These are phyloP conservation scores for Colletotrichum coccodes DNA, from an alignment of 2,329 filamentous ascomycete genomes.

Conservation along the genomic window DNA sequence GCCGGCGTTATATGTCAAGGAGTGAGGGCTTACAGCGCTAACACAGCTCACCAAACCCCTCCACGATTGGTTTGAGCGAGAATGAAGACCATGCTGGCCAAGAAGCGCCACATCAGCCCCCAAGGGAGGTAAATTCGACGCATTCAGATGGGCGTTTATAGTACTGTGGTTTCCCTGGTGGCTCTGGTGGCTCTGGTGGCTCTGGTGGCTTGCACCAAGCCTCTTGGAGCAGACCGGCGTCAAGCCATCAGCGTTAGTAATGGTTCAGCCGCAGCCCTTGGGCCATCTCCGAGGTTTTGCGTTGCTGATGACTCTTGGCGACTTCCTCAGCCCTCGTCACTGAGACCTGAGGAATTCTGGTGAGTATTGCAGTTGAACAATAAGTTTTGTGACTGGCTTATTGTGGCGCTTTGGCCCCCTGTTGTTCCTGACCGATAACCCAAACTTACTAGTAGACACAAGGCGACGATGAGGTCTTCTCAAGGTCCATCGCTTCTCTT, in stretches of 20 bases:
- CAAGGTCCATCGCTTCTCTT: no score
- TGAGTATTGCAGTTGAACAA: neutral
- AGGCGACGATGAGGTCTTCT: no score
- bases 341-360: no score
- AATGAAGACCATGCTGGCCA: neutral
- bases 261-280: constrained; percentile 11
- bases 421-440: no score
- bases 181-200: neutral
- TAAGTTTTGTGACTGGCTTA: neutral
- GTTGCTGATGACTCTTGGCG: constrained; percentile 4
- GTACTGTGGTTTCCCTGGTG: no score
- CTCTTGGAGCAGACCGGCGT: neutral
- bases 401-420: neutral
- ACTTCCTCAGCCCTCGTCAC: no score
- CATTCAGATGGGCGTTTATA: no score
- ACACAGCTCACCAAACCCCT: neutral
- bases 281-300: constrained; percentile 6
- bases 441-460: no score
- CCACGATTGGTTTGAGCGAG: neutral
- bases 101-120: neutral
- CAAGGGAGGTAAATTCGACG: neutral
- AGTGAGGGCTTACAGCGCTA: neutral
- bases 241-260: constrained; percentile 1
- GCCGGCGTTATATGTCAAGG: neutral
- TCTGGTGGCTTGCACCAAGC: neutral